Evolutionary conservation across 345 rosid species (phyloP).

Genomic region (Brassica cretica): DNA sequence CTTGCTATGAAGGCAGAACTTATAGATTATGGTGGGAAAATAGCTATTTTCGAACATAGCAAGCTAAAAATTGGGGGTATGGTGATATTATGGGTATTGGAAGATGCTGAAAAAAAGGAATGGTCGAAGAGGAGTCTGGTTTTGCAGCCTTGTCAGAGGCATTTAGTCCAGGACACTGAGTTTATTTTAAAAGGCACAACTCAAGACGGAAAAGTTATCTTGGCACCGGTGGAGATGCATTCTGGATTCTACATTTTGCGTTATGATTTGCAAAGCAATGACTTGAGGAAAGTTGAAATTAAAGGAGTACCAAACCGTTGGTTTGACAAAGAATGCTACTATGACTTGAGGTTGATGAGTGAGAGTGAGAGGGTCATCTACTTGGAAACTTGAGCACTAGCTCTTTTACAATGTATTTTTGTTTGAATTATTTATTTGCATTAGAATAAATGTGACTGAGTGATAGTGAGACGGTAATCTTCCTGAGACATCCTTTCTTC

Average conservation of each 20-base stretch:
- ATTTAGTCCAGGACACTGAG: constrained; percentile 5
- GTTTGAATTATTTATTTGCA: not conserved
- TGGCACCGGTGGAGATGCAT: constrained; percentile 6
- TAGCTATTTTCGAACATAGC: not conserved
- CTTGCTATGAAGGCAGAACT: not conserved
- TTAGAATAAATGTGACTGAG: not conserved
- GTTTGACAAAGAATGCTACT: constrained; percentile 1
- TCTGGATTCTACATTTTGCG: not conserved
- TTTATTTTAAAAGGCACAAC: constrained; percentile 7
- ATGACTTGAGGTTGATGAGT: constrained; percentile 6
- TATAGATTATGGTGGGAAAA: not conserved
- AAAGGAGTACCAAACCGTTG: constrained; percentile 10
- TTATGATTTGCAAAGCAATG: constrained; percentile 14
- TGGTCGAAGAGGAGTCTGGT: not conserved
- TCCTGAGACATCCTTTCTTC: no score
- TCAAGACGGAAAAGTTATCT: constrained; percentile 9
- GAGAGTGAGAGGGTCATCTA: not conserved
- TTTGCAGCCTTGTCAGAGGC: constrained; percentile 22
- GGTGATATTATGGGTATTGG: not conserved
- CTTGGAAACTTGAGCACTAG: constrained; percentile 1
- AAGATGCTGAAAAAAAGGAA: not conserved
- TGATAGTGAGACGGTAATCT: no score
- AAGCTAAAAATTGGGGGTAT: not conserved
- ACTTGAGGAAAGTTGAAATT: constrained; percentile 14
- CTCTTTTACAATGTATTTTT: not conserved